Percentiles rank a stretch among this genome's conserved stretches.
These are phyloP conservation scores for Lathyrus sativus DNA, from an alignment of 306 rosid genomes.

Conservation along the genomic window DNA sequence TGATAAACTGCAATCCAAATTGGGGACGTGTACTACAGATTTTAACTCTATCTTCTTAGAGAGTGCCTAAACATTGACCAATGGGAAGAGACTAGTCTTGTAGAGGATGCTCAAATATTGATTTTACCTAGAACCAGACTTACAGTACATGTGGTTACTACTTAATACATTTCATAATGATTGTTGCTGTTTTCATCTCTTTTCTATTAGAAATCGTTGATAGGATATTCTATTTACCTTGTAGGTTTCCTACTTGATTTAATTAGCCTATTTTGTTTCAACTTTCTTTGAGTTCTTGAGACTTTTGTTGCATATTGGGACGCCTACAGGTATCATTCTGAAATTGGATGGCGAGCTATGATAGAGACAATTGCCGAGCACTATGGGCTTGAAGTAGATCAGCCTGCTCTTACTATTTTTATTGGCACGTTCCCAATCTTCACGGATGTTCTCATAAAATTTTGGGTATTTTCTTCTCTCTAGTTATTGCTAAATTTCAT, in stretches of 20 bases:
- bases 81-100: too few relatives aligned
- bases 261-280: not conserved
- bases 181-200: constrained; percentile 5
- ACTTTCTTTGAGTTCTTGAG: constrained; percentile 6
- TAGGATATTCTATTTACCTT: constrained; percentile 16
- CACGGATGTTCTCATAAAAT: constrained; percentile 87
- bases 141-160: not conserved
- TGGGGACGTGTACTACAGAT: too few relatives aligned
- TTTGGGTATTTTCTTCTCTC: constrained; percentile 69
- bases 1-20: too few relatives aligned
- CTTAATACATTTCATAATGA: constrained; percentile 7
- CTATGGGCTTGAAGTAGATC: constrained; percentile 85
- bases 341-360: constrained; percentile 95
- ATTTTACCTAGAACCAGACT: too few relatives aligned
- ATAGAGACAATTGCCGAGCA: constrained; percentile 81
- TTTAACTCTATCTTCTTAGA: too few relatives aligned
- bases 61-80: too few relatives aligned
- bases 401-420: constrained; percentile 70
- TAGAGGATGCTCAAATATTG: too few relatives aligned
- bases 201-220: constrained; percentile 10
- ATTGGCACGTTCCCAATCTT: constrained; percentile 80
- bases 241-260: constrained; percentile 16
- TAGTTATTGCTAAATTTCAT: constrained; percentile 25
- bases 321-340: constrained; percentile 92
- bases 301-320: constrained; percentile 32